Conservation (phyloP, 2,329 filamentous ascomycete species). For the Chaetomium globosum region DNA sequence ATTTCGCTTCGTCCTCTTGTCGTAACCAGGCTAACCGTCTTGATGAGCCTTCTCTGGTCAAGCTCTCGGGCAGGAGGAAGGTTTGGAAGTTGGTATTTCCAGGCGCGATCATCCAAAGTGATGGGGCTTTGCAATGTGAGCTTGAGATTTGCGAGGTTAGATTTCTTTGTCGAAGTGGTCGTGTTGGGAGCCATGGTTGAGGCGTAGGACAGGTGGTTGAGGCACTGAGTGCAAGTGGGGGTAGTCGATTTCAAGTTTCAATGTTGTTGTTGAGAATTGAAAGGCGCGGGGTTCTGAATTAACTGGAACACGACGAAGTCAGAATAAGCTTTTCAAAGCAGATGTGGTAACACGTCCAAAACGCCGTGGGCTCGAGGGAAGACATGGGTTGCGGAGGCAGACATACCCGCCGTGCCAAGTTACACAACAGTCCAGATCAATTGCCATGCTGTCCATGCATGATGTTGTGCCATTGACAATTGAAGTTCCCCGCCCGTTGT, state of each 20-base stretch:
- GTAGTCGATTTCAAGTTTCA: not conserved
- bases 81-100: constrained; percentile 38
- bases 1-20: constrained; percentile 31
- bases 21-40: constrained; percentile 37
- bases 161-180: not conserved
- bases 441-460: not conserved
- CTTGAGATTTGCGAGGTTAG: constrained; percentile 26
- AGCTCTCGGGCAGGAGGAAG: constrained; percentile 33
- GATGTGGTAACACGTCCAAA: not conserved
- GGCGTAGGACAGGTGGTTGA: too few relatives aligned
- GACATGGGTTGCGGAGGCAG: not conserved
- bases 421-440: constrained; percentile 11
- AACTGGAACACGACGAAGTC: not conserved
- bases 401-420: not conserved
- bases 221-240: too few relatives aligned
- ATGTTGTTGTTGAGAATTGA: not conserved
- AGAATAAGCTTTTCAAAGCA: not conserved
- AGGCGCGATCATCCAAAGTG: constrained; percentile 36
- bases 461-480: too few relatives aligned
- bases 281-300: not conserved
- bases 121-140: constrained; percentile 35
- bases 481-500: not conserved
- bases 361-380: not conserved
- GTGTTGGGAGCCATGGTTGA: constrained; percentile 2
- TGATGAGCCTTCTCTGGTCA: constrained; percentile 37